Evolutionary conservation across 1,284 basidiomycete species (phyloP), one percentile per base, ranked within the genome.

Genomic region (Pyrrhoderma noxium): DNA sequence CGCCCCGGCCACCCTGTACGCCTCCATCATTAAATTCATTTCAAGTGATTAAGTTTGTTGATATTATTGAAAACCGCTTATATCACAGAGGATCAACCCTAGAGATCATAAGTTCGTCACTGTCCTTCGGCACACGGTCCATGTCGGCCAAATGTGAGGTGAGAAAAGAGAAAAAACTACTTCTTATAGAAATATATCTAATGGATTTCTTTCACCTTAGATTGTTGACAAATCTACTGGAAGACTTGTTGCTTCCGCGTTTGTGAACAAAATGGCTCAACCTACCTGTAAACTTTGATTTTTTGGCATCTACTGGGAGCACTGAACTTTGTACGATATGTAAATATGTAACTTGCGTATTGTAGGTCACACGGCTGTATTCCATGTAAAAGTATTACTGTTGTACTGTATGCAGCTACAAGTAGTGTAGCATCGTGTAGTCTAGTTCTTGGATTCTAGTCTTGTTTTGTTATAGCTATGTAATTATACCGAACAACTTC

Each of bases 91-190:
- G 80, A 47, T 73, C 76, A 11, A 64, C 65, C 57, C 68, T 85
- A 45, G 74, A 68, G 21, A 80, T 86, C 42, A 64, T 74, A 45
- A 81, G 78, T 58, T 79, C 75, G 2, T 82, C 81, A 8, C 70
- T 85, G 27, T 73, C 80, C 2, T 66, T 85, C 51, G 83, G 82
- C n/a, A 71, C 74, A 2, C 70, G 80, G 18, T 73, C 83, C 42
- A 85, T 86, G 82, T 75, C 75, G 47, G 75, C 81, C 27, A 69
- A 80, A 54, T 84, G 84, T 58, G 82, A 86, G 72, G 82, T 77
- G 53, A 55, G 70, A 35, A 1, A 4, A 5, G 21, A n/a, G 45
- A n/a, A 31, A 58, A 22, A 45, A 35, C 9, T 9, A 19, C 38
- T 16, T 19, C 11, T 41, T 21, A 13, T n/a, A 54, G n/a, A 23